Evolutionary conservation across 495 filamentous ascomycete species (phyloP).

Genomic region (Echria macrotheca): DNA sequence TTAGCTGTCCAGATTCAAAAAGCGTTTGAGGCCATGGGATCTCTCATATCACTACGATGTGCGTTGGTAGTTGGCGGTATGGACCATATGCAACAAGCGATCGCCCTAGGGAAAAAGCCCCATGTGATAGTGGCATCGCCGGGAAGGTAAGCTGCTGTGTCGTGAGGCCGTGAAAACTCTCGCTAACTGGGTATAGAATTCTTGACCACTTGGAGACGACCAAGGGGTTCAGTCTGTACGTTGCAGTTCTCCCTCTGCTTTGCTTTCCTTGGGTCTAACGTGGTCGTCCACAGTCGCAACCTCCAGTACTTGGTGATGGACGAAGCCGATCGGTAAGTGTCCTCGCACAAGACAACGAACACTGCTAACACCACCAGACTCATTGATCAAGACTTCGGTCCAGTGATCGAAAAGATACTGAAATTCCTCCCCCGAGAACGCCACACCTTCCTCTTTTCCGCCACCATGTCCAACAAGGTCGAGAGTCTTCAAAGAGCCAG

Average conservation of each 20-base stretch:
- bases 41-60: slow-evolving; percentile 71
- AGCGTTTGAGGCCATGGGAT: slow-evolving; percentile 76
- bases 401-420: slow-evolving; percentile 85
- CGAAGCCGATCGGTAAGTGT: slow-evolving; percentile 64
- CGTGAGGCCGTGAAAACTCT: neutral
- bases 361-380: slow-evolving; percentile 39
- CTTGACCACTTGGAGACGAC: slow-evolving; percentile 95
- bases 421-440: slow-evolving; percentile 80
- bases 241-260: neutral
- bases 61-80: slow-evolving; percentile 84
- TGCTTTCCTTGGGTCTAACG: too few relatives aligned
- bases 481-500: slow-evolving; percentile 87
- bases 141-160: slow-evolving; percentile 34
- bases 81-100: slow-evolving; percentile 87
- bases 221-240: slow-evolving; percentile 80
- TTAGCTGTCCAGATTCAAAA: slow-evolving; percentile 85
- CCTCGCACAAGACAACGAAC: neutral
- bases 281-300: slow-evolving; percentile 25
- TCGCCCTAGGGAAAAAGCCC: slow-evolving; percentile 85
- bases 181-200: slow-evolving; percentile 44
- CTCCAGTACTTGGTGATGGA: slow-evolving; percentile 91
- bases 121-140: slow-evolving; percentile 88
- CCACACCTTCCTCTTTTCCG: slow-evolving; percentile 85
- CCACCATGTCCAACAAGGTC: slow-evolving; percentile 88
- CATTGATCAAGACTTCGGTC: slow-evolving; percentile 91